Base-by-base conservation (phyloP, 352 stramenopile species). In the Phytopythium vexans region DNA sequence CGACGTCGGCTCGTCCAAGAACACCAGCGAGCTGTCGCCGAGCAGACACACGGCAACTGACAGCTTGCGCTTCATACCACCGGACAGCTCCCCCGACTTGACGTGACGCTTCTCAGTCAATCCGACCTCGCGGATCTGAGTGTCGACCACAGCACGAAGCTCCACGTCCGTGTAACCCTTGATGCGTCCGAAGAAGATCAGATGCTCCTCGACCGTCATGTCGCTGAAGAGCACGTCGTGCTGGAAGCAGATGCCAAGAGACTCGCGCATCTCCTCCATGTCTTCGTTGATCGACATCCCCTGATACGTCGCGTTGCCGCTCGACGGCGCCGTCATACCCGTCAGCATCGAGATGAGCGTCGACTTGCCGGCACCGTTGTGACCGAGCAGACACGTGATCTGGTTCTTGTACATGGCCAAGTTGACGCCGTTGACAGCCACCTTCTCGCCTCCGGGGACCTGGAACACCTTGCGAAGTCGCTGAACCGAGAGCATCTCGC, bases 331-430 rank as follows among this genome's bases (percentile, higher is more conserved):
- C 31, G 89, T 70, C 60, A 95, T 80, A 6, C 92, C 91, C 5
- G 88, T 98, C 34, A 98, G 60, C 76, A 97, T 96, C 3, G 70
- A 89, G 16, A 98, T 96, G 6, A 94, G 72, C 6, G 92, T 97
- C 35, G 82, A 86, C 59, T 97, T 97, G n/a, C 89, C 89, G 36
- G 86, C 87, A 49, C 90, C 92, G 62, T 98, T 98, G 62, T 98
- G 92, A 11, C 92, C 92, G 6, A 98, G 70, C 27, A 98, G 72
- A 52, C 76, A 89, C 12, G 88, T 95, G 61, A 97, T 97, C 62
- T 98, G 87, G 37, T 89, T 83, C 57, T 92, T 76, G 62, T 96
- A 96, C 82, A 98, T 96, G 52, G 62, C 79, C n/a, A 97, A 35
- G 52, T 84, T 77, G 1, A 97, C 49, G 27, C 75, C 69, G 49